Conservation (phyloP, 306 rosid genomes). For the Echinosophora koreensis region DNA sequence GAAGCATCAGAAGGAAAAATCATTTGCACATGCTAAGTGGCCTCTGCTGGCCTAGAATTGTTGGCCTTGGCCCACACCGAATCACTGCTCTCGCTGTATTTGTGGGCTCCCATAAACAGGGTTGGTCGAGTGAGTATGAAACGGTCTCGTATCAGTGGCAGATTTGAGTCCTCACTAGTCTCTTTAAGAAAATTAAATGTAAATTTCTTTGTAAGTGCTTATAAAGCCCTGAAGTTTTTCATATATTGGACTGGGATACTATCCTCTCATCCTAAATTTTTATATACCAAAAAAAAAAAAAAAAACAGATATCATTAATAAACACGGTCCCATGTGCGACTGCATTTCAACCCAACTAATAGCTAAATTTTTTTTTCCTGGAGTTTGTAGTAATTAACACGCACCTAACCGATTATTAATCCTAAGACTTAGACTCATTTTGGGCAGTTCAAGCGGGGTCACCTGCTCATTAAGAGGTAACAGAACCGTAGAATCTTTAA, state of each 20-base stretch:
- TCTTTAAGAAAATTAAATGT: too few species aligned
- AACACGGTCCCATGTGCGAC: conserved; percentile 29
- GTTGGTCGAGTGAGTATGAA: too few species aligned
- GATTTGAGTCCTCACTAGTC: too few species aligned
- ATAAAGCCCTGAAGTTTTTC: too few species aligned
- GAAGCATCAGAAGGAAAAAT: conserved; percentile 35
- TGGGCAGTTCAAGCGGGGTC: not conserved
- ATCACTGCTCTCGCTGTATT: conserved; percentile 35
- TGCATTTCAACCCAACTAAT: conserved; percentile 22
- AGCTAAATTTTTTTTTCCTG: not conserved
- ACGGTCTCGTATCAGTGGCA: too few species aligned
- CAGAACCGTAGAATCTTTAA: conserved; percentile 1
- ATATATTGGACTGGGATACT: too few species aligned
- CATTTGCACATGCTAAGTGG: conserved; percentile 39
- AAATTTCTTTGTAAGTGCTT: too few species aligned
- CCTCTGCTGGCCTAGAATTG: conserved; percentile 52
- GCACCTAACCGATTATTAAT: conserved; percentile 23
- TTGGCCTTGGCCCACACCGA: conserved; percentile 48
- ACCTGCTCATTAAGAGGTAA: conserved; percentile 11
- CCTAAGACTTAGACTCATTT: not conserved
- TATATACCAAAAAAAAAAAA: too few species aligned
- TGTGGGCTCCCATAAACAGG: not conserved
- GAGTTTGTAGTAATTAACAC: conserved; percentile 15
- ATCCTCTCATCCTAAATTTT: too few species aligned
- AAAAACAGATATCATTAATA: not conserved